Conservation (phyloP, 2,329 filamentous ascomycete genomes). For the Neofusicoccum ribis region DNA sequence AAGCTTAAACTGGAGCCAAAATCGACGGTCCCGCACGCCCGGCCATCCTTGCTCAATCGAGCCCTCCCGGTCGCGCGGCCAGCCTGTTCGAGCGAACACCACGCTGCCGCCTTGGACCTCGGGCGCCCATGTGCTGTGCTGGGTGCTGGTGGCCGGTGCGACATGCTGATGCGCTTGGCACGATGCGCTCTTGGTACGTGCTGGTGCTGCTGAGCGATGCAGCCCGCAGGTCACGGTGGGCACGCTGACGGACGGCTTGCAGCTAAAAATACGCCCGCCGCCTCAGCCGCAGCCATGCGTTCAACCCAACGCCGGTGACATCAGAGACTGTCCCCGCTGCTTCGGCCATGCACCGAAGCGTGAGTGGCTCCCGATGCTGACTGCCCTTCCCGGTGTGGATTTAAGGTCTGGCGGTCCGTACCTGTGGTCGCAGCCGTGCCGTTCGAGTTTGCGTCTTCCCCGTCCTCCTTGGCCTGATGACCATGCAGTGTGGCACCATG, state of each 20-base stretch:
- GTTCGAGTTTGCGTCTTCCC: too few relatives aligned
- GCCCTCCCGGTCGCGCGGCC: neutral
- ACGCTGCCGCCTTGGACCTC: too few relatives aligned
- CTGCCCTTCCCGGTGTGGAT: neutral
- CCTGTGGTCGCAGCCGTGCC: neutral
- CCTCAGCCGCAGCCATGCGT: neutral
- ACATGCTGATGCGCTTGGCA: too few relatives aligned
- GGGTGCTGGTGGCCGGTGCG: too few relatives aligned
- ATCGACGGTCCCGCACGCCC: neutral
- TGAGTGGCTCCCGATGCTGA: neutral
- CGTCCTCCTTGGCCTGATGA: neutral
- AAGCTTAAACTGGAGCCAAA: neutral
- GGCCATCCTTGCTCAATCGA: neutral
- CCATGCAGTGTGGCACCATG: neutral
- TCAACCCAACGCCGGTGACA: neutral
- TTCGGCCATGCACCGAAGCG: slow-evolving; percentile 1
- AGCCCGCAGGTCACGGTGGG: too few relatives aligned
- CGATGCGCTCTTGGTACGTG: too few relatives aligned
- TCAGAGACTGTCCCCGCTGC: neutral
- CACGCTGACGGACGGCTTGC: neutral
- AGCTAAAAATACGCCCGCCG: neutral
- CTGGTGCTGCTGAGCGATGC: too few relatives aligned
- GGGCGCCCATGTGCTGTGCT: too few relatives aligned
- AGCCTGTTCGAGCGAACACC: neutral
- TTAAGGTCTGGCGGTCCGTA: neutral